These are phyloP conservation scores for Fagopyrum tataricum DNA, from an alignment of 148 eudicot species.

Conservation along the genomic window DNA sequence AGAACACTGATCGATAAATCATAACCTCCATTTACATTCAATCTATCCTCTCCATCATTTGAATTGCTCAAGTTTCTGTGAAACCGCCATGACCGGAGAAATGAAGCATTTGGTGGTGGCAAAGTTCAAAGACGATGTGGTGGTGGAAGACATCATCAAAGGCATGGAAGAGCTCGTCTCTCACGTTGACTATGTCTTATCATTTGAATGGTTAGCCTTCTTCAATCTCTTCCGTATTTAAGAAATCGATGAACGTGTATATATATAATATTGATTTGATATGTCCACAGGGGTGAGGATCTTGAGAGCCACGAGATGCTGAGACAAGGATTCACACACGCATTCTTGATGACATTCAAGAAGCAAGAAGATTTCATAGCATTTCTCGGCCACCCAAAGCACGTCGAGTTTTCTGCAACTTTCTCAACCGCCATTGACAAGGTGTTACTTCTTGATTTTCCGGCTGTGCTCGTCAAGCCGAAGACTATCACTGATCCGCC, in stretches of 20 bases:
- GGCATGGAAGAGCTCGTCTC: slow-evolving; percentile 71
- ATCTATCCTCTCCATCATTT: background rate
- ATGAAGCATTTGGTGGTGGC: slow-evolving; percentile 85
- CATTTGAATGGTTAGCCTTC: slow-evolving; percentile 57
- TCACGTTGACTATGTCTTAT: slow-evolving; percentile 47
- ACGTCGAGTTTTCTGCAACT: slow-evolving; percentile 56
- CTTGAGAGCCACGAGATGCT: slow-evolving; percentile 74
- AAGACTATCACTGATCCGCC: background rate
- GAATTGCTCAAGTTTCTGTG: background rate
- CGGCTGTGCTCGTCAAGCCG: slow-evolving; percentile 47
- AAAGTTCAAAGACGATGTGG: slow-evolving; percentile 79
- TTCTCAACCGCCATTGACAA: slow-evolving; percentile 61
- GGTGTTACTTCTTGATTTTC: slow-evolving; percentile 76
- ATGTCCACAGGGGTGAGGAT: slow-evolving; percentile 58
- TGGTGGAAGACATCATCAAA: slow-evolving; percentile 58
- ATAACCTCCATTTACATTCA: background rate
- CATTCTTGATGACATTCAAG: slow-evolving; percentile 65
- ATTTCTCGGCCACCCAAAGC: slow-evolving; percentile 56
- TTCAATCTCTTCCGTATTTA: too few relatives aligned
- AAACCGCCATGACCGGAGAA: slow-evolving; percentile 36
- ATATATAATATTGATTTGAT: too few relatives aligned
- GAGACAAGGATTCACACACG: slow-evolving; percentile 86
- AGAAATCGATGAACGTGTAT: too few relatives aligned
- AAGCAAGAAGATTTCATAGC: slow-evolving; percentile 54
- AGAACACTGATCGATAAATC: background rate